Base-by-base conservation (phyloP, 2,329 filamentous ascomycete genomes). In the Arthroderma uncinatum region DNA sequence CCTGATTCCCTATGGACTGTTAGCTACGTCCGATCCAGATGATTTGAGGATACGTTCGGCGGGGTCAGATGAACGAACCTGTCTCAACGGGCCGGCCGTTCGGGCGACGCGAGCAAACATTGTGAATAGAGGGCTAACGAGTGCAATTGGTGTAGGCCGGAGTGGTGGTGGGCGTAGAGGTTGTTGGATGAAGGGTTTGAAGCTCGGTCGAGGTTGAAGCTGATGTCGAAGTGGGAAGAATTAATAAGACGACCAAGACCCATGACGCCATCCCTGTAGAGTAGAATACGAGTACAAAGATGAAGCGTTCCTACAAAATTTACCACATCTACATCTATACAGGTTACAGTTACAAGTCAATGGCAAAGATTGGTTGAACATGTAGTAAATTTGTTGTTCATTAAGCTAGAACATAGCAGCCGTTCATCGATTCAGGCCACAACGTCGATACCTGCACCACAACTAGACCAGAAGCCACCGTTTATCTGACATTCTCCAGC, bases 101-200 rank as follows among this genome's bases (percentile, higher is more conserved):
- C 84, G 80, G 62, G 78, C 76, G 66, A 82, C 78, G 76, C 85
- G 78, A 61, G 84, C 78, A 68, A 88, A 85, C 83, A 89, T 86
- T 50, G 44, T 50, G 44, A 33, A 30, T n/a, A 19, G 44, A 50
- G 25, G 25, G 10, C 9, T 30, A 50, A n/a, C 44, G 25, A 50
- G 9, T 50, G 44, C 44, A 50, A 33, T 30, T 33, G 23, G 25
- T 25, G 12, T 50, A 81, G 66, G 60, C 55, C 57, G 44, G 39
- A 23, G 23, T 40, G 30, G 53, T 19, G 21, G n/a, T 54, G 33
- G 34, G 36, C 8, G 21, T 33, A 19, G 34, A 12, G 54, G 28
- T 25, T 53, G 47, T 19, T 37, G 19, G 19, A 30, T 9, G 16
- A 47, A 25, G 16, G 57, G 21, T n/a, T 39, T 30, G 23, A 42